Evolutionary conservation across 1,284 basidiomycete genomes (phyloP).

Genomic region (Ganoderma lucidum): DNA sequence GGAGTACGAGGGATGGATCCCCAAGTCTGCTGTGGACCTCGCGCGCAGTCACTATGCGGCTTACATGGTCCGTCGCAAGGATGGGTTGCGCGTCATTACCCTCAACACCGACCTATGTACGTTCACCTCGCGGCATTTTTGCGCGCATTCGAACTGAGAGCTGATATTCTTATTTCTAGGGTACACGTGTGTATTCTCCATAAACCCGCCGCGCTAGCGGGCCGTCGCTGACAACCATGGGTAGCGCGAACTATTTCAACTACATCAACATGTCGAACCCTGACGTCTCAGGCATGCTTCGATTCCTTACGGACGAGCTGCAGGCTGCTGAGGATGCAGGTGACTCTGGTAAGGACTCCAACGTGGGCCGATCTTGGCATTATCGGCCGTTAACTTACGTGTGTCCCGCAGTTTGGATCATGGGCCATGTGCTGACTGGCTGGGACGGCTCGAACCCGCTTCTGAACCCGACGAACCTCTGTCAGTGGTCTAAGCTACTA

Average conservation of each 20-base stretch:
- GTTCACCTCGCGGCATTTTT: conserved; percentile 34
- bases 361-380: background rate
- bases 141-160: background rate
- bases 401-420: conserved; percentile 70
- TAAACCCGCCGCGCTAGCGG: background rate
- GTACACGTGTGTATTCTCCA: conserved; percentile 51
- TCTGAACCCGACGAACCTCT: conserved; percentile 67
- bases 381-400: background rate
- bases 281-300: conserved; percentile 78
- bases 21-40: conserved; percentile 60
- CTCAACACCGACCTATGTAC: conserved; percentile 81
- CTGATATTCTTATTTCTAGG: conserved; percentile 40
- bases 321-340: conserved; percentile 78
- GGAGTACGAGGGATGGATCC: conserved; percentile 78
- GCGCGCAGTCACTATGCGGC: conserved; percentile 78
- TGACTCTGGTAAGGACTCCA: conserved; percentile 58
- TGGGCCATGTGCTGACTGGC: conserved; percentile 81
- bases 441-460: conserved; percentile 79
- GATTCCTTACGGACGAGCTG: conserved; percentile 84
- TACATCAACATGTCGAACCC: conserved; percentile 79
- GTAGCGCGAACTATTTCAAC: conserved; percentile 75
- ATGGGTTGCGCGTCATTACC: conserved; percentile 78
- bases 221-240: conserved; percentile 20
- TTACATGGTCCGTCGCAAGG: conserved; percentile 73
- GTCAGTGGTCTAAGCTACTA: conserved; percentile 51